Evolutionary conservation across 2,329 filamentous ascomycete genomes (phyloP), one percentile per base, ranked within the genome.

Genomic region (Calcarisporium arbuscula): DNA sequence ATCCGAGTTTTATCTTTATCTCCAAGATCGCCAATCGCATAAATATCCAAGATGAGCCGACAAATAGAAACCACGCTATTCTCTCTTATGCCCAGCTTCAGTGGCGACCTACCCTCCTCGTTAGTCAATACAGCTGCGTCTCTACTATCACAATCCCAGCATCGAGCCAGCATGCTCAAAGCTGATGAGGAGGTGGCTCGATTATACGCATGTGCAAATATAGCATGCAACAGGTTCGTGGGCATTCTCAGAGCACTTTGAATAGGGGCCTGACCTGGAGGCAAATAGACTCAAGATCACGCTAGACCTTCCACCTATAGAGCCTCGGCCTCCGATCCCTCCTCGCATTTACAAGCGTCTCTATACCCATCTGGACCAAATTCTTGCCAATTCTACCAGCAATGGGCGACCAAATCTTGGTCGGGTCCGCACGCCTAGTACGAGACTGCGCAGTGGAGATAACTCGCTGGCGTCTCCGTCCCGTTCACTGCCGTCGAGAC

Each of bases 131-230:
- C 89, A 8, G 79, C 86, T 2, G 68, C 72, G 33, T 86, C 82
- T 8, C 67, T 94, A 6, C 74, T 94, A 28, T 80, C 85, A 3
- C 87, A 92, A 58, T 94, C 87, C 10, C 78, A 85, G 21, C 77
- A 80, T 52, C 80, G 79, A 49, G 86, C 85, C 32, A 80, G 77
- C 51, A 82, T 75, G 12, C 68, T 95, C 34, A 94, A 88, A 54
- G 72, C 80, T 4, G 86, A 94, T 36, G 88, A 95, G 57, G 89
- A 95, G 57, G 79, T 92, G 44, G 86, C 82, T n/a, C 74, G 89
- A 15, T 72, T 76, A 5, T 92, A 92, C 57, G 84, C 82, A 5
- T 95, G 88, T 56, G 84, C 85, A 11, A 82, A 95, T 59, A 74
- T 98, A 40, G 92, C 92, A 15, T 96, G 89, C 54, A 86, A 90